Base-by-base conservation (phyloP, 225 moss, liverwort and hornwort species). In the Climacium dendroides region DNA sequence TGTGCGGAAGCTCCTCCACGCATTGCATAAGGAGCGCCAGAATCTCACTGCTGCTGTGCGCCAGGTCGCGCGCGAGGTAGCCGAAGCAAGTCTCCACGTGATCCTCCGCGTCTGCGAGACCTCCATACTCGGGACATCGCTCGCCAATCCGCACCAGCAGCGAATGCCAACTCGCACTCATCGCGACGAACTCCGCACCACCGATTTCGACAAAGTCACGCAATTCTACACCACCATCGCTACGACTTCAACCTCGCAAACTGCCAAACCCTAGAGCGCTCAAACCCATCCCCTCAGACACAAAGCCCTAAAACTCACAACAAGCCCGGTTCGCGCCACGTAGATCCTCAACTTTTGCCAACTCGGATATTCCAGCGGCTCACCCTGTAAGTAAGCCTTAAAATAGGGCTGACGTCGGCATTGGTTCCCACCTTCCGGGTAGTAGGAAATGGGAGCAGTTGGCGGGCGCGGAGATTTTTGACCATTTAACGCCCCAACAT, bases 1-100 rank as follows among this genome's bases (percentile, higher is more conserved):
- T 99, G 83, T 99, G 99, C 8, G 99, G 99, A n/a, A 97, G 92
- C 93, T 99, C 99, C 90, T 96, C 97, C 86, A 94, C 97, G 81
- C 96, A 99, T 90, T 97, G 99, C 96, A 99, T 94, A 79, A 97
- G 84, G 62, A 99, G 90, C 80, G 96, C 94, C 66, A 97, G 86
- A 92, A 99, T 96, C 90, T 97, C 97, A 35, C 94, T 91, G 61
- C 94, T 94, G 84, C 92, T 90, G 60, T 97, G 93, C 76, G 92
- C 83, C 78, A 99, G 71, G 87, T 99, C 96, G 64, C 95, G 92
- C 71, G 91, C 90, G 41, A 99, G 88, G 63, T 95, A 97, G n/a
- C 91, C 94, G 80, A 95, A 93, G 95, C 99, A 99, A 9, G 96
- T 97, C 90, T 99, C 98, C 86, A 99, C 97, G 85, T 99, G 99